Conservation (phyloP, 129 eudicot genomes). For the Pittosporum tobira region DNA sequence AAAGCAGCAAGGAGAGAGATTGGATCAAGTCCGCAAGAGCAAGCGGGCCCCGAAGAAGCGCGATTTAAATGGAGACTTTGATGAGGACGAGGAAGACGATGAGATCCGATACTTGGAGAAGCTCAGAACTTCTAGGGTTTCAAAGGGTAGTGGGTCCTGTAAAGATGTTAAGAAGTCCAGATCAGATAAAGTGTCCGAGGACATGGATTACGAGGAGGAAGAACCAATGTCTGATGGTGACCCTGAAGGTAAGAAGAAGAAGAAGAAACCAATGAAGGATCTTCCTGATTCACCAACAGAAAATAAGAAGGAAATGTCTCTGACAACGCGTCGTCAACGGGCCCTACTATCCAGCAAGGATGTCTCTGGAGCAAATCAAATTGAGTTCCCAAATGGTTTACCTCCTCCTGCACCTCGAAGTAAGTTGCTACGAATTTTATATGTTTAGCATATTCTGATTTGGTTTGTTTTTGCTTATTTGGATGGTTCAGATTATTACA, state of each 20-base stretch:
- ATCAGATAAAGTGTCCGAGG: slow-evolving; percentile 43
- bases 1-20: slow-evolving; percentile 57
- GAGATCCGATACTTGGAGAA: slow-evolving; percentile 87
- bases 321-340: slow-evolving; percentile 83
- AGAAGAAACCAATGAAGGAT: slow-evolving; percentile 47
- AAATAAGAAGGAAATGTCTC: slow-evolving; percentile 60
- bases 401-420: slow-evolving; percentile 96
- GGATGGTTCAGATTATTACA: no score
- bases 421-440: slow-evolving; percentile 21
- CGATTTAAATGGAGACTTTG: slow-evolving; percentile 55
- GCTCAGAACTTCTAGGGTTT: slow-evolving; percentile 50
- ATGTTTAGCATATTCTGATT: neutral
- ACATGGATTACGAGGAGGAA: slow-evolving; percentile 66
- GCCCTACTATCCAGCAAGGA: slow-evolving; percentile 62
- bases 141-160: slow-evolving; percentile 23
- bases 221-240: slow-evolving; percentile 51
- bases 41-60: slow-evolving; percentile 77
- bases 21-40: slow-evolving; percentile 70
- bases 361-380: slow-evolving; percentile 40
- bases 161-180: slow-evolving; percentile 33
- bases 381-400: slow-evolving; percentile 92
- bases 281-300: slow-evolving; percentile 53
- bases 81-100: slow-evolving; percentile 75
- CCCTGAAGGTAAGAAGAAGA: slow-evolving; percentile 45
- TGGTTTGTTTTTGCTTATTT: no score